Percentiles rank a stretch among this genome's conserved stretches.
Conservation (phyloP, 208 protist species). For the Wallacemonas collosoma region DNA sequence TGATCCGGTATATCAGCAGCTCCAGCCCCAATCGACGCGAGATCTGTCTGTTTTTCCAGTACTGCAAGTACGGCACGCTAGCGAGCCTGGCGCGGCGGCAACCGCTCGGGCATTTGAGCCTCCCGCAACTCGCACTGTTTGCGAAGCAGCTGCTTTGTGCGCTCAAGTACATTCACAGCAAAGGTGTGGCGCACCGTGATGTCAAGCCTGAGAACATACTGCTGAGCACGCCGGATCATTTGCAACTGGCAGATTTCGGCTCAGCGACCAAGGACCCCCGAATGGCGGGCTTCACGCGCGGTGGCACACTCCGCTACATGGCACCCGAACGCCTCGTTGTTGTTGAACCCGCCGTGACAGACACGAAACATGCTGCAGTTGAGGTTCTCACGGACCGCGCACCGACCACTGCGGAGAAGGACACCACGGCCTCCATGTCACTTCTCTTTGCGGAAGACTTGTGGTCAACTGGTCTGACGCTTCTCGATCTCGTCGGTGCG, state of each 20-base stretch:
- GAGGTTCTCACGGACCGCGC: neutral
- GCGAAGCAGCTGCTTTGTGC: conserved; percentile 43
- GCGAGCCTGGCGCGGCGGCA: conserved; percentile 11
- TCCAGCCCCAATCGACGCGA: conserved; percentile 22
- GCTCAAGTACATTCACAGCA: conserved; percentile 53
- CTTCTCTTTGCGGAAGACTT: conserved; percentile 56
- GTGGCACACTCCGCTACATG: conserved; percentile 65
- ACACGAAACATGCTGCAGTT: neutral
- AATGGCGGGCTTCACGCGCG: conserved; percentile 28
- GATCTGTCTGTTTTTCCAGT: conserved; percentile 61
- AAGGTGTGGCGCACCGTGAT: conserved; percentile 86
- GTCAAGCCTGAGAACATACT: conserved; percentile 95
- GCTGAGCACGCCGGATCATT: conserved; percentile 53
- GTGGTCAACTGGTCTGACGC: conserved; percentile 34
- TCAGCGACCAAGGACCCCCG: conserved; percentile 32
- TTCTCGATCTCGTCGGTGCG: conserved; percentile 23
- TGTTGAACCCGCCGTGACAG: conserved; percentile 13
- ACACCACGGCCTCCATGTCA: conserved; percentile 30
- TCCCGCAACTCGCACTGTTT: conserved; percentile 22
- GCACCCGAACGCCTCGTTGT: conserved; percentile 65
- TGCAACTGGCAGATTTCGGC: conserved; percentile 75
- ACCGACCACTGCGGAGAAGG: neutral
- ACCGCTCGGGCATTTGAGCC: conserved; percentile 13
- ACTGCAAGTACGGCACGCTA: conserved; percentile 46
- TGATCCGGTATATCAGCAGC: conserved; percentile 48